These are phyloP conservation scores for Gossypium lobatum DNA, from an alignment of 441 rosid genomes.

Conservation along the genomic window DNA sequence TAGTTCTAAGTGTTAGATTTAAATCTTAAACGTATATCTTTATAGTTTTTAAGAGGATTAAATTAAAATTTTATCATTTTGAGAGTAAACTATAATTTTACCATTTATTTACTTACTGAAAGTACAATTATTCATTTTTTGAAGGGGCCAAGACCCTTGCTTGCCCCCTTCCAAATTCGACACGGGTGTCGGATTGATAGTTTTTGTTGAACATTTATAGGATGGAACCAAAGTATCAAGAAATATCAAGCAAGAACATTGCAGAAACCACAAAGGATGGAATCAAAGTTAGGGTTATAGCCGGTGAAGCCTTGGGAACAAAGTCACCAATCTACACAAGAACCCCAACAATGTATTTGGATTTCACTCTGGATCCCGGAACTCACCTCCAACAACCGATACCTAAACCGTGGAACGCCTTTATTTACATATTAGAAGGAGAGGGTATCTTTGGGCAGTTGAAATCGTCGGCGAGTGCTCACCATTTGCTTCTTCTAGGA, in stretches of 20 bases:
- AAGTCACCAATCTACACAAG: constrained; percentile 67
- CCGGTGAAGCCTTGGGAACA: constrained; percentile 77
- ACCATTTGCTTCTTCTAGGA: constrained; percentile 55
- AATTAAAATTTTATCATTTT: too few species aligned
- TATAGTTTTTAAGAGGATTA: too few species aligned
- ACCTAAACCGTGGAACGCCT: constrained; percentile 61
- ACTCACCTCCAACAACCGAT: constrained; percentile 57
- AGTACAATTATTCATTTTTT: too few species aligned
- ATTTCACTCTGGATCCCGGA: constrained; percentile 59
- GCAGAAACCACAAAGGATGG: constrained; percentile 57
- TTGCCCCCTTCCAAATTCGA: too few species aligned
- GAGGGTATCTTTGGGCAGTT: constrained; percentile 55
- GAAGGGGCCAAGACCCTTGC: too few species aligned
- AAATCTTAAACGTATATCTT: too few species aligned
- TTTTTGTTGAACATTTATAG: constrained; percentile 20
- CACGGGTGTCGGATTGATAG: too few species aligned
- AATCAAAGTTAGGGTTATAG: constrained; percentile 66
- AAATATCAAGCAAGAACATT: constrained; percentile 54
- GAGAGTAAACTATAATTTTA: too few species aligned
- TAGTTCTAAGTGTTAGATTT: too few species aligned
- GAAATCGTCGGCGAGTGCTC: constrained; percentile 38
- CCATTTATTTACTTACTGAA: too few species aligned
- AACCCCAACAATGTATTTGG: constrained; percentile 87
- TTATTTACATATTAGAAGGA: constrained; percentile 67
- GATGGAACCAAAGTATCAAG: constrained; percentile 83